Evolutionary conservation across 805 yeast species (phyloP).

Genomic region (Saturnispora serradocipensis): DNA sequence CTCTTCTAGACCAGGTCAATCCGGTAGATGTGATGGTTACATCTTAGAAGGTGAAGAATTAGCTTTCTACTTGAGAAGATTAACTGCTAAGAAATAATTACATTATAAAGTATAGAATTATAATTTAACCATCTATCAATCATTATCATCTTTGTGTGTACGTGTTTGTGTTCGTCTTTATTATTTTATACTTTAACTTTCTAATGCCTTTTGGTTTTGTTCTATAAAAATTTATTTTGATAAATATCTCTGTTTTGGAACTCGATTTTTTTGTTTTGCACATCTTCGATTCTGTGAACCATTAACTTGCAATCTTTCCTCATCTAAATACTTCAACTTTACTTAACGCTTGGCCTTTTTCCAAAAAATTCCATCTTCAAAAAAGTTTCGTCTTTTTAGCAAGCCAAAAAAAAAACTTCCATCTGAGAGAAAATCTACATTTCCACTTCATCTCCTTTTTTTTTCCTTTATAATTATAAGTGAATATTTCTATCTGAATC

Average conservation of each 20-base stretch:
- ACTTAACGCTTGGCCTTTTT: no score
- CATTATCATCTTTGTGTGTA: not conserved
- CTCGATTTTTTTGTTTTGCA: no score
- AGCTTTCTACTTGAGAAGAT: constrained; percentile 99
- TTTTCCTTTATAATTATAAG: no score
- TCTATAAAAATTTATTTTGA: not conserved
- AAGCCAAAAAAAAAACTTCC: not conserved
- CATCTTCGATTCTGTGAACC: not conserved
- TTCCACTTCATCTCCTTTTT: not conserved
- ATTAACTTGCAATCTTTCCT: not conserved
- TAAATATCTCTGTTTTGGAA: not conserved
- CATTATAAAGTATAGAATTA: not conserved
- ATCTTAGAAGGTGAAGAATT: constrained; percentile 99
- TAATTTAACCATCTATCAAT: not conserved
- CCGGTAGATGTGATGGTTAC: constrained; percentile 99
- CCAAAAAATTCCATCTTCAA: not conserved
- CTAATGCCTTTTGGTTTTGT: constrained; percentile 4
- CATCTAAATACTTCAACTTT: not conserved
- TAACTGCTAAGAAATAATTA: constrained; percentile 93
- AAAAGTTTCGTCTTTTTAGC: no score
- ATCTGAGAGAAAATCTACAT: not conserved
- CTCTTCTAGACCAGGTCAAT: constrained; percentile 99
- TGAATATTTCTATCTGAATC: constrained; percentile 11
- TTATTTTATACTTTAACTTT: not conserved
- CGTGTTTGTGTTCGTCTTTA: not conserved